phyloP scores from a whole-genome alignment of 306 rosid genomes.

The Dalbergia cochinchinensis region DNA sequence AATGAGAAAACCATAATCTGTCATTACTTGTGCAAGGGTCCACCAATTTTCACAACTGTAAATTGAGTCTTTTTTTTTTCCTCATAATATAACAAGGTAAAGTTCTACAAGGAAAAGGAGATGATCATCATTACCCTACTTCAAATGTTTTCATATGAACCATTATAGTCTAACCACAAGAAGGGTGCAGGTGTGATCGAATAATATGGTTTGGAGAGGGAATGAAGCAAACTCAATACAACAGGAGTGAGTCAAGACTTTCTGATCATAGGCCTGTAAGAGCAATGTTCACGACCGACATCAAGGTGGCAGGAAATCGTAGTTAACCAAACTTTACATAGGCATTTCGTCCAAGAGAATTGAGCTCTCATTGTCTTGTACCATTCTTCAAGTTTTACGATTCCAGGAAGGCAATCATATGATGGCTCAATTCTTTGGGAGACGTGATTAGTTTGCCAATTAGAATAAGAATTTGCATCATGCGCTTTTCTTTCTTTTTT shows the following conservation, averaged over 20 bases:
- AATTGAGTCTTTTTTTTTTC: too few species aligned
- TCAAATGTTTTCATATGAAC: constrained; percentile 38
- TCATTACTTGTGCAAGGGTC: constrained; percentile 16
- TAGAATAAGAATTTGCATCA: not conserved
- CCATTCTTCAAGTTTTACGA: constrained; percentile 18
- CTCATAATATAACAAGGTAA: too few species aligned
- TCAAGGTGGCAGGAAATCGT: constrained; percentile 34
- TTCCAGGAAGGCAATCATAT: constrained; percentile 33
- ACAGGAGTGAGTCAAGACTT: constrained; percentile 55
- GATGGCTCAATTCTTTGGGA: constrained; percentile 46
- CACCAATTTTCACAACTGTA: not conserved
- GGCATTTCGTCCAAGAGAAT: constrained; percentile 51
- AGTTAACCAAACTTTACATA: constrained; percentile 11
- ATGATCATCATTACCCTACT: not conserved
- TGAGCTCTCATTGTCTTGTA: not conserved
- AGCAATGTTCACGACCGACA: constrained; percentile 55
- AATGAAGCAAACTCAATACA: constrained; percentile 57
- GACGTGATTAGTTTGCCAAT: constrained; percentile 38
- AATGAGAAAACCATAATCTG: not conserved
- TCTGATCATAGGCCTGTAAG: constrained; percentile 67
- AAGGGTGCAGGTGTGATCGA: constrained; percentile 60
- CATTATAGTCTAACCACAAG: constrained; percentile 34
- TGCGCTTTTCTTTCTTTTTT: not conserved
- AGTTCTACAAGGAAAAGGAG: too few species aligned
- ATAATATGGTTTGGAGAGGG: constrained; percentile 69